Percentiles rank a stretch among this genome's conserved stretches.
phyloP scores from a whole-genome alignment of 148 eudicot genomes.

The Chenopodium suecicum region DNA sequence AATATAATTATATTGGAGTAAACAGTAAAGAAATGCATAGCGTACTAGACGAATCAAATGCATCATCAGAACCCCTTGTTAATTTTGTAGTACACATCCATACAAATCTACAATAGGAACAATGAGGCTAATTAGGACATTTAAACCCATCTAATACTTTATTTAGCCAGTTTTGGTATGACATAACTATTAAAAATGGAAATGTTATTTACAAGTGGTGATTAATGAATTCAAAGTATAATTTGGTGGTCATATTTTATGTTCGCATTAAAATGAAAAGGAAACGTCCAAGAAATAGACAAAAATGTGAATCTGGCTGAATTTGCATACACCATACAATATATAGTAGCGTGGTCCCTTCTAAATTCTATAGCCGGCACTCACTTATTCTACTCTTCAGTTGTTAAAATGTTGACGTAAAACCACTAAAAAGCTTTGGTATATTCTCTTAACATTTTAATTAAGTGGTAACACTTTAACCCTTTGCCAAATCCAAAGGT shows the following conservation, averaged over 20 bases:
- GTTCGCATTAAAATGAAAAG: not conserved
- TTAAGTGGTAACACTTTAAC: conserved; percentile 7
- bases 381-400: conserved; percentile 19
- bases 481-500: conserved; percentile 30
- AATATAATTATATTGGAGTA: too few relatives aligned
- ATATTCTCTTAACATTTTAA: not conserved
- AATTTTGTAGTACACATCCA: too few relatives aligned
- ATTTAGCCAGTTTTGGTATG: too few relatives aligned
- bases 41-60: too few relatives aligned
- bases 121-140: too few relatives aligned
- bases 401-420: not conserved
- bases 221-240: not conserved
- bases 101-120: too few relatives aligned
- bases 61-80: too few relatives aligned
- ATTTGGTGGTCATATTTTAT: conserved; percentile 3
- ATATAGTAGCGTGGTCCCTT: conserved; percentile 11
- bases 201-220: not conserved
- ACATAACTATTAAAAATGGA: not conserved
- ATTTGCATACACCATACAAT: conserved; percentile 18
- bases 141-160: too few relatives aligned
- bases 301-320: conserved; percentile 7
- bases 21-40: too few relatives aligned
- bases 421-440: not conserved
- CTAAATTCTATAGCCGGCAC: conserved; percentile 4
- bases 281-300: not conserved